These are phyloP conservation scores for Boletales sp. DNA, from an alignment of 768 basidiomycete species.

Conservation along the genomic window DNA sequence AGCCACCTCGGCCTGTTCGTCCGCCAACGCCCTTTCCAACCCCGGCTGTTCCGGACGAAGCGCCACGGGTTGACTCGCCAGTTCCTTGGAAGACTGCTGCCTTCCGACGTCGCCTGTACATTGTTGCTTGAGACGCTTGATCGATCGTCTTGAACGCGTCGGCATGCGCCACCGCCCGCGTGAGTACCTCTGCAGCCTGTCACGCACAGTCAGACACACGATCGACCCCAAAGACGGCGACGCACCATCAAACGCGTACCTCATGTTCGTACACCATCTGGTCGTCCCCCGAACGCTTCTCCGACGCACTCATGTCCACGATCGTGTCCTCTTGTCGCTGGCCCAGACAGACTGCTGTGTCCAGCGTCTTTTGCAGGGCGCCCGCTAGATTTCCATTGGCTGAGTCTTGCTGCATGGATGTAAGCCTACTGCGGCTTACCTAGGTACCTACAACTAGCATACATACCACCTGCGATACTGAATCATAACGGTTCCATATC, in stretches of 20 bases:
- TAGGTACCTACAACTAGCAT: no score
- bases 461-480: no score
- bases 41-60: conserved; percentile 37
- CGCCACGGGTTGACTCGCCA: conserved; percentile 34
- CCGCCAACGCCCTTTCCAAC: conserved; percentile 37
- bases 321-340: conserved; percentile 85
- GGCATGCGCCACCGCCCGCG: conserved; percentile 79
- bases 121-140: conserved; percentile 52
- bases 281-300: conserved; percentile 62
- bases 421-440: no score
- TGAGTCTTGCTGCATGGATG: conserved; percentile 44
- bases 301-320: conserved; percentile 73
- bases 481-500: no score
- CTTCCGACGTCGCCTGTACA: conserved; percentile 53
- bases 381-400: conserved; percentile 46
- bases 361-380: conserved; percentile 62
- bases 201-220: not conserved
- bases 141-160: conserved; percentile 76
- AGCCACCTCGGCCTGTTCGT: conserved; percentile 32
- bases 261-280: conserved; percentile 61
- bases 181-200: conserved; percentile 72
- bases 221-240: not conserved
- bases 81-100: conserved; percentile 41
- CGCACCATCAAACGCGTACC: conserved; percentile 61
- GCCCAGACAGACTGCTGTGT: conserved; percentile 67